Conservation (phyloP, 305 asterid genomes). For the Striga hermonthica region DNA sequence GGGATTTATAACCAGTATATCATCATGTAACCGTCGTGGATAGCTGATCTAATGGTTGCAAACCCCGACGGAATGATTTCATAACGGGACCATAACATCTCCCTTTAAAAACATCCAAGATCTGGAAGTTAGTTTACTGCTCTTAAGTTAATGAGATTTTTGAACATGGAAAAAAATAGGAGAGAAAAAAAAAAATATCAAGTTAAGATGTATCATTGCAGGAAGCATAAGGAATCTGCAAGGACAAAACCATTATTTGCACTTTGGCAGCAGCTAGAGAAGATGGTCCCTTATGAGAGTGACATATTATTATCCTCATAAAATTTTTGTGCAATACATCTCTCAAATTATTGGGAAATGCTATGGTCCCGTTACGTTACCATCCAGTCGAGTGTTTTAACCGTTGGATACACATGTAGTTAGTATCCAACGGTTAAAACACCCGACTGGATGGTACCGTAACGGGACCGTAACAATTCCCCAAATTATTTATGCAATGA, state of each 20-base stretch:
- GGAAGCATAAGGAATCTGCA: constrained; percentile 40
- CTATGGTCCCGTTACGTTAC: no score
- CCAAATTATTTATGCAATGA: background rate
- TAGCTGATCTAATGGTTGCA: no score
- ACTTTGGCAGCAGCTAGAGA: constrained; percentile 29
- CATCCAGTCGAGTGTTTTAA: no score
- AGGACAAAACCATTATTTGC: constrained; percentile 38
- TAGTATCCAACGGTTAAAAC: no score
- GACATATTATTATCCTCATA: background rate
- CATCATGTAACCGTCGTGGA: no score
- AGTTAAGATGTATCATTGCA: no score
- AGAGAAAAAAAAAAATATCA: constrained; percentile 1
- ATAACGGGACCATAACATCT: no score
- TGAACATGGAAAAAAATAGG: background rate
- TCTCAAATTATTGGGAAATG: background rate
- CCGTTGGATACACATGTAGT: no score
- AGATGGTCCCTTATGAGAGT: constrained; percentile 35
- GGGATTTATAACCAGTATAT: no score
- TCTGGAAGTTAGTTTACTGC: background rate
- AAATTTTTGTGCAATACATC: background rate
- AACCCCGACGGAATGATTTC: no score
- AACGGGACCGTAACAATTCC: no score
- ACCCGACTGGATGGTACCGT: no score
- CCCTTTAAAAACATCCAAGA: constrained; percentile 1
- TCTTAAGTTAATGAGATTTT: background rate